Evolutionary conservation across 331 rosid species (phyloP).

Genomic region (Rosa hybrid): DNA sequence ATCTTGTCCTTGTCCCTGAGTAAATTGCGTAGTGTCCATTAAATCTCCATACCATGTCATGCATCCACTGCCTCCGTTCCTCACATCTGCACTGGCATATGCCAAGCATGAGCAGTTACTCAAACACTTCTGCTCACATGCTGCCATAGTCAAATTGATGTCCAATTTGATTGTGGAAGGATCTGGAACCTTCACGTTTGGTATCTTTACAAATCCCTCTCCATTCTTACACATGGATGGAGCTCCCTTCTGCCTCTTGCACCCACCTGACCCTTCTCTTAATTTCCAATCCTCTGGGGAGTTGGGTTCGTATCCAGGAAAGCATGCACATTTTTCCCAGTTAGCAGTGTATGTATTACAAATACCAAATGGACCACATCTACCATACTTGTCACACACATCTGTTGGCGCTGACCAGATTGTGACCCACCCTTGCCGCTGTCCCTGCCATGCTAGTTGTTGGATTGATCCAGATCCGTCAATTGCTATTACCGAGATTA

Average conservation of each 20-base stretch:
- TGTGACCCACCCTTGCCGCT: conserved; percentile 35
- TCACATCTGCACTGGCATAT: conserved; percentile 47
- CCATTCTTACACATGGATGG: conserved; percentile 43
- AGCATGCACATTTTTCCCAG: conserved; percentile 41
- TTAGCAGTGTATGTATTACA: conserved; percentile 39
- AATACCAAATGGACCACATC: conserved; percentile 42
- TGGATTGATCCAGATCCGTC: conserved; percentile 33
- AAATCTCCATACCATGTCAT: conserved; percentile 54
- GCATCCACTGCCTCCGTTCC: conserved; percentile 52
- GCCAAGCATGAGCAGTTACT: conserved; percentile 58
- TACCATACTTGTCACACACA: conserved; percentile 46
- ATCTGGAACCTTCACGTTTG: conserved; percentile 51
- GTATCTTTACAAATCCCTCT: conserved; percentile 51
- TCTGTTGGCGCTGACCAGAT: conserved; percentile 33
- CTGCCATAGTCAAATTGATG: conserved; percentile 28
- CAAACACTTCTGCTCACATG: conserved; percentile 47
- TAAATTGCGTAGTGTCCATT: conserved; percentile 41
- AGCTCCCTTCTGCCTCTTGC: conserved; percentile 32
- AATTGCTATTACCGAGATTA: not conserved
- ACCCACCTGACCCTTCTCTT: conserved; percentile 48
- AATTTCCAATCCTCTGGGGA: conserved; percentile 43
- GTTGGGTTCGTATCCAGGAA: conserved; percentile 60
- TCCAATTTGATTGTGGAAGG: conserved; percentile 34
- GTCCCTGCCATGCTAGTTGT: conserved; percentile 33
- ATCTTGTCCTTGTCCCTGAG: conserved; percentile 42